Conservation (phyloP, 1,284 basidiomycete species). For the Heterobasidion parviporum region DNA sequence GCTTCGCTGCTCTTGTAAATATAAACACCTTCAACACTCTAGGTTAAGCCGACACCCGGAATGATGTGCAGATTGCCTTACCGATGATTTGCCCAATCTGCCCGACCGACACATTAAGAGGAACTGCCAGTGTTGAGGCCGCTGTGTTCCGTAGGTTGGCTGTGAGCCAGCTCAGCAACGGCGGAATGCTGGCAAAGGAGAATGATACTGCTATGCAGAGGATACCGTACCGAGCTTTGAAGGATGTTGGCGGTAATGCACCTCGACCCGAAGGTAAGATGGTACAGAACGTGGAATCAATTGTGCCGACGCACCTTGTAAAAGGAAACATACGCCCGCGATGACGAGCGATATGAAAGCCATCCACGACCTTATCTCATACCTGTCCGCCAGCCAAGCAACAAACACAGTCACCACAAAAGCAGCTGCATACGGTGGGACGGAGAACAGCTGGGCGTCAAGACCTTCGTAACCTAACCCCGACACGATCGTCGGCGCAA, state of each 20-base stretch:
- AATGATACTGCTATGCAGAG: constrained; percentile 27
- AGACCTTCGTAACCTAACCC: constrained; percentile 37
- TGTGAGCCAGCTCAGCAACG: constrained; percentile 29
- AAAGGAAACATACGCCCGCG: constrained; percentile 13
- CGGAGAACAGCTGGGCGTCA: constrained; percentile 45
- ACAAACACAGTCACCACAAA: constrained; percentile 24
- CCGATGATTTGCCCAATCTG: constrained; percentile 27
- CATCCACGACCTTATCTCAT: constrained; percentile 12
- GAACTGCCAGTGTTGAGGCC: constrained; percentile 25
- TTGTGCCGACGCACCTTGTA: constrained; percentile 8
- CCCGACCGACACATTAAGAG: constrained; percentile 29
- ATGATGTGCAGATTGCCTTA: background rate
- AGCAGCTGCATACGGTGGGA: constrained; percentile 41
- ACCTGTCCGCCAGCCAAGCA: constrained; percentile 13
- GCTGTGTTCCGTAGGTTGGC: constrained; percentile 25
- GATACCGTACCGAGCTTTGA: constrained; percentile 25
- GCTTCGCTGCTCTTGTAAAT: constrained; percentile 28
- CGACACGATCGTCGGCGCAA: constrained; percentile 27
- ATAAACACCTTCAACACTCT: constrained; percentile 20
- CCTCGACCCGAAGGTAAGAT: constrained; percentile 5
- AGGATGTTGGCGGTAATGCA: constrained; percentile 20
- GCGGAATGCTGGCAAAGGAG: constrained; percentile 26
- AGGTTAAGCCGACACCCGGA: background rate
- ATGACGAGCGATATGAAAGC: constrained; percentile 11
- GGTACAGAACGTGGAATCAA: too few species aligned